Base-by-base conservation (phyloP, 352 stramenopile genomes). In the Pythium phragmitis region DNA sequence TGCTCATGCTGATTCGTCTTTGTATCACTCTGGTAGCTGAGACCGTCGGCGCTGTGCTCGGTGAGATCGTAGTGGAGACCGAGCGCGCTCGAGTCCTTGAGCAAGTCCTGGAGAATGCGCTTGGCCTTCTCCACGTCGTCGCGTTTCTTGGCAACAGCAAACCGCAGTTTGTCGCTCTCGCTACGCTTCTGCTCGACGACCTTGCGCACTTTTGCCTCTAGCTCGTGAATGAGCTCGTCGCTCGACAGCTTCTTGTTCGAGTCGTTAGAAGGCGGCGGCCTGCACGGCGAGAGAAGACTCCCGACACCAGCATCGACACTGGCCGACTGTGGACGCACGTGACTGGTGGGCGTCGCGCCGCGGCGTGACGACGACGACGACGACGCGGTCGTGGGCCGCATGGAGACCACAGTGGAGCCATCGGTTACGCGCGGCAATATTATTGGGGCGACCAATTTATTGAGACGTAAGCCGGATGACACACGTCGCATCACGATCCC, bases 101-200 rank as follows among this genome's bases (percentile, higher is more conserved):
- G 73, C n/a, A 94, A 63, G 45, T 92, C 86, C 36, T 90, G 80
- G 50, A 92, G 64, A 3, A 87, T 55, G 43, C 88, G 67, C 52
- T 87, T 88, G 41, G 80, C 74, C 48, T 76, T 76, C 28, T 82
- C 72, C 48, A 91, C 74, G 0, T 94, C 86, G 17, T 90, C 82
- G 30, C 77, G 74, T 60, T 87, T 89, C 65, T 88, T 90, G 26
- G 68, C 50, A 23, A 90, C 76, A 2, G 72, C 67, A 48, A 88
- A 94, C 7, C 77, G 74, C 53, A 94, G 63, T 45, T 85, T 85
- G 67, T 94, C 84, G 68, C 83, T 90, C 55, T 91, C 79, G 9
- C 59, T 56, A n/a, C 84, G 80, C 67, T 94, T 94, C 30, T 84
- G 70, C 48, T 94, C 86, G 5, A 93, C 80, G 13, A 94, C 75